Evolutionary conservation across 352 stramenopile species (phyloP).

Genomic region (Phytophthora sansomeana): DNA sequence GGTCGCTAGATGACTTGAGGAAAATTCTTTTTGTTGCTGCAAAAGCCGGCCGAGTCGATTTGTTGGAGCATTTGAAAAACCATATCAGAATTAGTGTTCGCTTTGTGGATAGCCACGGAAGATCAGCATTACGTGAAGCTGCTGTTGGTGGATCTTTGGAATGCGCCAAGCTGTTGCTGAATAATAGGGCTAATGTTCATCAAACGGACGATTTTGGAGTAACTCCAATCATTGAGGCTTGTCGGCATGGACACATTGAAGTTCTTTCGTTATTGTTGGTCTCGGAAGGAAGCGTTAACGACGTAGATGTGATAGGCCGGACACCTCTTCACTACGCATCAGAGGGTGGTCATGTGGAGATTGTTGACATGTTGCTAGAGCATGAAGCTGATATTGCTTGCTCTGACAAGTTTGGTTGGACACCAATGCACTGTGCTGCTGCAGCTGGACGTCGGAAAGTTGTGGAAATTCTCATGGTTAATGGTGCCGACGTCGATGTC

Average conservation of each 20-base stretch:
- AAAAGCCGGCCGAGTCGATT: background rate
- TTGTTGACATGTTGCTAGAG: background rate
- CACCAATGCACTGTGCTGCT: slow-evolving; percentile 9
- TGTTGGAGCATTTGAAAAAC: background rate
- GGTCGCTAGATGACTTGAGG: background rate
- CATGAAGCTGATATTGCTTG: background rate
- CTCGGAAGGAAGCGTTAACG: background rate
- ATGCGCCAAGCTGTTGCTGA: background rate
- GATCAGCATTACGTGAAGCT: slow-evolving; percentile 6
- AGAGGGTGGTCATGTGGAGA: background rate
- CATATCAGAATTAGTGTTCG: background rate
- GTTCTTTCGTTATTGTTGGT: background rate
- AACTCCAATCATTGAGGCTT: slow-evolving; percentile 5
- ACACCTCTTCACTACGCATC: slow-evolving; percentile 10
- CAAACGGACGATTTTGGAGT: slow-evolving; percentile 10
- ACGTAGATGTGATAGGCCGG: background rate
- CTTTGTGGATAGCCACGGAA: background rate
- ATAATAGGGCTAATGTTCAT: background rate
- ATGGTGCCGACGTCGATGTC: background rate
- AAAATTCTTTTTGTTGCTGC: background rate
- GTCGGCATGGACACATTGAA: background rate
- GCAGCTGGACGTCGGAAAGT: background rate
- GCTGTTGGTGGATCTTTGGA: background rate
- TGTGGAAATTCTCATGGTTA: background rate
- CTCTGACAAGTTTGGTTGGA: slow-evolving; percentile 7